Evolutionary conservation across 108 stramenopile species (phyloP), one percentile per base, ranked within the genome.

Genomic region (Fragilaria radians): DNA sequence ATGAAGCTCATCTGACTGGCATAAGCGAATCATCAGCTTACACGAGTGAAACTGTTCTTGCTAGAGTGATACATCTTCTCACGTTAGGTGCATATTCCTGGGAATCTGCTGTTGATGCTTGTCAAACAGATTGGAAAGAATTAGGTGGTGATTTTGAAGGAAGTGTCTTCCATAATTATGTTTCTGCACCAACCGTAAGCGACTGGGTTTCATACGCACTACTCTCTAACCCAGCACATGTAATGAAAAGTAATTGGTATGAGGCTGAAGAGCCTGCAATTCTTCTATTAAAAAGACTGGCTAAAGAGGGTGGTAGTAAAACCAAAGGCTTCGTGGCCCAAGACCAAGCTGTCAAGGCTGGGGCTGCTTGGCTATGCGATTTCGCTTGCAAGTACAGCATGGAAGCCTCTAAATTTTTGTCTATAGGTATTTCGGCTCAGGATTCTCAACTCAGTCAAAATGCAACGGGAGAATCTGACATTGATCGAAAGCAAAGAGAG

Each of bases 61-160:
- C 83, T 42, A 61, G 90, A 46, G 85, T 85, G 22, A 70, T 91
- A 11, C 86, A 91, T 61, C 57, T 91, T 17, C 62, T 91, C 28
- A 91, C 90, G 4, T 71, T 91, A 0, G 90, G 86, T 34, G 82
- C 81, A 9, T 86, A 71, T 66, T 78, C 83, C 27, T 91, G 90
- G 90, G 51, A 67, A 48, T 67, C 71, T 52, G 83, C 80, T 22
- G 50, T 26, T 11, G 27, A 46, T 14, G 54, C 31, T 21, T 28
- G 9, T 34, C 57, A 64, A 46, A 65, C 48, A 25, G 28, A 70
- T 23, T 84, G 86, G 80, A 69, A 73, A 46, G 24, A 67, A 21
- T 31, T 65, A 22, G 74, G 79, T 32, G 89, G 83, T 28, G 82
- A 75, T 19, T 80, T 76, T 17, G 60, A 74, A 49, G 89, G 82